phyloP scores from a whole-genome alignment of 306 rosid genomes.

The Vigna reflexopilosa region DNA sequence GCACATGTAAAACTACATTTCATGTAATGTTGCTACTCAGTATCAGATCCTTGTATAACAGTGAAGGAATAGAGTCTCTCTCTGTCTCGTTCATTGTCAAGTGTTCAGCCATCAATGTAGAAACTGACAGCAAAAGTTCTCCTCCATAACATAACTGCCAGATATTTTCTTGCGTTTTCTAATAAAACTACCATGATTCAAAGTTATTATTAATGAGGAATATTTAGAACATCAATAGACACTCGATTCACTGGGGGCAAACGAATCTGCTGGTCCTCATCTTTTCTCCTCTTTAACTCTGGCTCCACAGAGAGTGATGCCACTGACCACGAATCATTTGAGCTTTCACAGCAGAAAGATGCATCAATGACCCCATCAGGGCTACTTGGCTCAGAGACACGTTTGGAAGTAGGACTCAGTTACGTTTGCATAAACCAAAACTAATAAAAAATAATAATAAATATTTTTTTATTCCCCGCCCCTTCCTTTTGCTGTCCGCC shows the following conservation, averaged over 20 bases:
- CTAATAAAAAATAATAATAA: background rate
- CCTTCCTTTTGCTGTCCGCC: background rate
- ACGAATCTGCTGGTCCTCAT: conserved; percentile 70
- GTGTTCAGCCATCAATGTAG: conserved; percentile 43
- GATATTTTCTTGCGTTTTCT: conserved; percentile 32
- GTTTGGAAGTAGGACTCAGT: conserved; percentile 1
- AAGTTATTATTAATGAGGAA: conserved; percentile 59
- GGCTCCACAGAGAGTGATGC: conserved; percentile 59
- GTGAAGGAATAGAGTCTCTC: conserved; percentile 34
- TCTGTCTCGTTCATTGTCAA: conserved; percentile 44
- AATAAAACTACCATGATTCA: conserved; percentile 50
- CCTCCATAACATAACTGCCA: conserved; percentile 43
- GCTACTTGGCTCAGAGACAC: conserved; percentile 55
- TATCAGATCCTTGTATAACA: conserved; percentile 34
- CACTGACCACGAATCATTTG: conserved; percentile 69
- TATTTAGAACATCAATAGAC: conserved; percentile 54
- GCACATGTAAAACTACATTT: conserved; percentile 26
- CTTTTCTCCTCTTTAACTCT: conserved; percentile 60
- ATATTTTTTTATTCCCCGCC: background rate
- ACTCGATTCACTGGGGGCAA: conserved; percentile 59
- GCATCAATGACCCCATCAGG: conserved; percentile 69
- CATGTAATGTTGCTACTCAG: conserved; percentile 30
- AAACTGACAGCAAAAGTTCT: conserved; percentile 46
- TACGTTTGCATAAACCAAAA: background rate
- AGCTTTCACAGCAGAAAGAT: conserved; percentile 66